These are phyloP conservation scores for Cocos nucifera DNA, from an alignment of 176 grass and related monocot genomes.

Conservation along the genomic window DNA sequence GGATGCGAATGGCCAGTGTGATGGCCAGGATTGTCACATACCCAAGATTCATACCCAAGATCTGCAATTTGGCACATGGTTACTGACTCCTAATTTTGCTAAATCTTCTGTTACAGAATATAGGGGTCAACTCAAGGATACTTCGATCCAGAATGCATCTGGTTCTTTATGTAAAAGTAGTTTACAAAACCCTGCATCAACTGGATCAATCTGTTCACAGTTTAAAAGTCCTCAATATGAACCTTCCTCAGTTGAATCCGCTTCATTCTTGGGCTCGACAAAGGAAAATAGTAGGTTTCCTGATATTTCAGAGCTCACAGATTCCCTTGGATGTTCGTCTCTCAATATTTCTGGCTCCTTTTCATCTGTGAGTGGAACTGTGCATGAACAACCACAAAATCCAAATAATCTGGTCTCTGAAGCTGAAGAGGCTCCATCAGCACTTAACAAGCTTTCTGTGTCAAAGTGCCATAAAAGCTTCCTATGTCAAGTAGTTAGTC, in stretches of 20 bases:
- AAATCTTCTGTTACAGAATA: constrained; percentile 29
- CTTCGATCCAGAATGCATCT: constrained; percentile 45
- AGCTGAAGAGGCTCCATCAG: constrained; percentile 29
- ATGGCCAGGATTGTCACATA: too few species aligned
- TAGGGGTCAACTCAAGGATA: constrained; percentile 38
- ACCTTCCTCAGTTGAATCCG: constrained; percentile 46
- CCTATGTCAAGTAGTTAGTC: constrained; percentile 38
- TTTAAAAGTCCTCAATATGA: constrained; percentile 57
- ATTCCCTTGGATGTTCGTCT: constrained; percentile 45
- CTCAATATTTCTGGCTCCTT: constrained; percentile 61
- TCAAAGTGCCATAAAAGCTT: constrained; percentile 46
- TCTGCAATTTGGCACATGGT: too few species aligned
- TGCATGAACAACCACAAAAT: constrained; percentile 57
- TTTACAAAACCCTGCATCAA: constrained; percentile 44
- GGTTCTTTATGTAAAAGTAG: constrained; percentile 45
- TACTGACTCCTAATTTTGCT: constrained; percentile 36
- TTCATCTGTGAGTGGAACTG: constrained; percentile 51
- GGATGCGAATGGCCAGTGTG: too few species aligned
- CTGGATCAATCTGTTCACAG: constrained; percentile 33
- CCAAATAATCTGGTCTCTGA: constrained; percentile 30
- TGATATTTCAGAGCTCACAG: constrained; percentile 86
- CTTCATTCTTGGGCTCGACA: constrained; percentile 31
- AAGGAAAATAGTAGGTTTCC: constrained; percentile 96
- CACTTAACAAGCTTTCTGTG: constrained; percentile 55
- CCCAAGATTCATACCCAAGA: too few species aligned